Conservation (phyloP, 257 asterid genomes). For the Penstemon eatonii region DNA sequence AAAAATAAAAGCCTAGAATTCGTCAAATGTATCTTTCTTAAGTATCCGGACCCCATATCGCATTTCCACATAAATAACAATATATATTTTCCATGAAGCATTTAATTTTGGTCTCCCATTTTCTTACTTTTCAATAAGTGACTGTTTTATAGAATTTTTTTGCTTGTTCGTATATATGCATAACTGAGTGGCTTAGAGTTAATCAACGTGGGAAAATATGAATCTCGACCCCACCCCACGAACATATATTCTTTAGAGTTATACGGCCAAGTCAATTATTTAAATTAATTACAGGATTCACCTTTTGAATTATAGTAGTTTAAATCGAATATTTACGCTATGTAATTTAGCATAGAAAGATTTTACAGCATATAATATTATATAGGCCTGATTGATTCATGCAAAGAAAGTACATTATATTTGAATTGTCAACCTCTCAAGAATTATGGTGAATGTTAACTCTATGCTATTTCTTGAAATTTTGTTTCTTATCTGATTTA, state of each 20-base stretch:
- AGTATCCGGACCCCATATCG: too few species aligned
- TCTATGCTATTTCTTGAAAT: background rate
- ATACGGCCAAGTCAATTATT: background rate
- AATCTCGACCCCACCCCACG: background rate
- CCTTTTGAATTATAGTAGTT: too few species aligned
- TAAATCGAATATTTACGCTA: too few species aligned
- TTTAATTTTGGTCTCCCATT: background rate
- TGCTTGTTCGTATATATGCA: background rate
- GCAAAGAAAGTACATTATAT: too few species aligned
- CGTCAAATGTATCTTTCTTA: too few species aligned
- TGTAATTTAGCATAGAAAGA: too few species aligned
- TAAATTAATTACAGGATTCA: too few species aligned
- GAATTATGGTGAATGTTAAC: background rate
- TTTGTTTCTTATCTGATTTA: too few species aligned
- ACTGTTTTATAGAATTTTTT: background rate
- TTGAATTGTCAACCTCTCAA: background rate
- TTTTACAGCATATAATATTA: too few species aligned
- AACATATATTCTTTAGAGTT: background rate
- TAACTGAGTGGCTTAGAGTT: slow-evolving; percentile 6
- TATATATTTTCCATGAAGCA: background rate
- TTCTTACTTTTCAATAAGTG: background rate
- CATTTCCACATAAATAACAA: too few species aligned
- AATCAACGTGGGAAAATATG: background rate
- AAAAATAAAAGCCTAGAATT: too few species aligned
- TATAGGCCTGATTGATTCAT: too few species aligned